Evolutionary conservation across 2,329 filamentous ascomycete genomes (phyloP).

Genomic region (Colletotrichum chlorophyti): DNA sequence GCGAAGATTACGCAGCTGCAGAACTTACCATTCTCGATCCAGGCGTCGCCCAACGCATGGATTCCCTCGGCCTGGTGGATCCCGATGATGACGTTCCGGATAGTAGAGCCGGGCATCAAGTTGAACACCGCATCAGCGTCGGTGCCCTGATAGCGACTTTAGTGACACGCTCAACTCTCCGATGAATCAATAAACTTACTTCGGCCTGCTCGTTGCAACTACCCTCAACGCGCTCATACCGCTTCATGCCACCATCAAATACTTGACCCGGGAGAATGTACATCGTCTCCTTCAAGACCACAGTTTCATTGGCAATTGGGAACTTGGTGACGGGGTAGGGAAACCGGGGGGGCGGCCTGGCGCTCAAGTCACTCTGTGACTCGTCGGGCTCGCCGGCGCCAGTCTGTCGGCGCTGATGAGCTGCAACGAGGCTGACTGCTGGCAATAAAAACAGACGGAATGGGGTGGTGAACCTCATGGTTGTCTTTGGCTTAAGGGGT

Average conservation of each 20-base stretch:
- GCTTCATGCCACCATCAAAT: conserved; percentile 42
- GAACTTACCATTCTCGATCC: conserved; percentile 34
- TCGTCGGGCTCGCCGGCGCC: conserved; percentile 19
- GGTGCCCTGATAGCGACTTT: no score
- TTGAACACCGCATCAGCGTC: conserved; percentile 45
- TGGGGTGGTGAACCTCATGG: no score
- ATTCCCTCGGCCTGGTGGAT: conserved; percentile 40
- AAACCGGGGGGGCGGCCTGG: conserved; percentile 33
- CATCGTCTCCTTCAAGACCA: conserved; percentile 34
- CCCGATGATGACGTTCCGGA: conserved; percentile 47
- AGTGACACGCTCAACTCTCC: no score
- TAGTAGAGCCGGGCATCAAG: conserved; percentile 40
- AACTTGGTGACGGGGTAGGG: conserved; percentile 36
- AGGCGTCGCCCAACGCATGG: conserved; percentile 35
- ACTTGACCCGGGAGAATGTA: conserved; percentile 37
- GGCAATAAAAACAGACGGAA: no score
- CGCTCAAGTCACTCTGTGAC: conserved; percentile 32
- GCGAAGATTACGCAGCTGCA: no score
- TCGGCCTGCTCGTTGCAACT: conserved; percentile 51
- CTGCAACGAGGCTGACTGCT: background rate
- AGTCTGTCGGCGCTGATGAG: background rate
- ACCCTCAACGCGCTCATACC: conserved; percentile 43
- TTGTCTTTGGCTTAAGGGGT: no score
- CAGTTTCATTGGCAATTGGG: conserved; percentile 34
- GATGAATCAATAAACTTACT: conserved; percentile 36